Base-by-base conservation (phyloP, 108 stramenopile species). In the Fistulifera pelliculosa region DNA sequence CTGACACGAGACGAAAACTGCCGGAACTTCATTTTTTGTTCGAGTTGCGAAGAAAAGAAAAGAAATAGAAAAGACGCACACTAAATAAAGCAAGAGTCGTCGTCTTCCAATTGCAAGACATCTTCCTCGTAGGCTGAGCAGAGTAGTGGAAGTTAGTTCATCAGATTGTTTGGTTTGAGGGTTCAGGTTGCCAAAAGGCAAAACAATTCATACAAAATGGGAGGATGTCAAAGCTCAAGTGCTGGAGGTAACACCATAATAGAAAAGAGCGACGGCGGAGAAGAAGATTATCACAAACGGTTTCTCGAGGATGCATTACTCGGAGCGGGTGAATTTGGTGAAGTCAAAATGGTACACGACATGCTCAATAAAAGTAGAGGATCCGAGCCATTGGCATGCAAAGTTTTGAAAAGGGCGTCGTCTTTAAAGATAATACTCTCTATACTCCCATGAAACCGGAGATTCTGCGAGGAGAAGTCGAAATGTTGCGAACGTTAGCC, bases 291-390 rank as follows among this genome's bases (percentile, higher is more conserved):
- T 61, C 83, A 80, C 47, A 67, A 66, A 19, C 73, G 79, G 41
- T 91, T 57, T 56, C 43, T 74, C 35, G 85, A 86, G 52, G 65
- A 77, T 41, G 70, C 67, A 27, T 55, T 80, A 0, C 61, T 91
- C 7, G 89, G 89, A 0, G 66, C 82, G 58, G 89, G 89, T 7
- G 81, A 87, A 62, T 91, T 91, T 63, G 89, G 85, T 12, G 64
- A 73, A 11, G 89, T 91, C 23, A 87, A 80, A 45, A 39, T 91
- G 53, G 78, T 82, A 10, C 76, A 78, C 57, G 85, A 86, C 38
- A 71, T 76, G 40, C 52, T 16, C 4, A 39, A 61, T 0, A 14
- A 38, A 31, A 14, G 16, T 6, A 54, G 49, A 40, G 19, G 19
- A 45, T 61, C 72, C 28, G 40, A 64, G 16, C 24, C 55, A 6